Evolutionary conservation across 2,329 filamentous ascomycete genomes (phyloP).

Genomic region (Nemania sp.): DNA sequence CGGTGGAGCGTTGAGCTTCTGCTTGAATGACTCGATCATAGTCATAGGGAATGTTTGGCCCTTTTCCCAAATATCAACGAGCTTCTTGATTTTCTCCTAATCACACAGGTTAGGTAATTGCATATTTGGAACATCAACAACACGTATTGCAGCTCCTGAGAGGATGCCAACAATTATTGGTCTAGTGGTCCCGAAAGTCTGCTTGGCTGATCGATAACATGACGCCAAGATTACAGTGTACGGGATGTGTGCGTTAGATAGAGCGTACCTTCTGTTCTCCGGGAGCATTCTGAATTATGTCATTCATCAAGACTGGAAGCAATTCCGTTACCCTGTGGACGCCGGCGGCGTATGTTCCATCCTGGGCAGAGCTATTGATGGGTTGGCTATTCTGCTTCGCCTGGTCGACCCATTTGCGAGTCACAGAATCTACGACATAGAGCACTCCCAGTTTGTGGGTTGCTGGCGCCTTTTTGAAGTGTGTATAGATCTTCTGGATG

Average conservation of each 20-base stretch:
- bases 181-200: constrained; percentile 23
- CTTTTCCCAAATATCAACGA: constrained; percentile 98
- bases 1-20: constrained; percentile 69
- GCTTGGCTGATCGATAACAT: constrained; percentile 24
- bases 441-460: constrained; percentile 98
- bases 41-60: constrained; percentile 83
- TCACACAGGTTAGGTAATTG: constrained; percentile 51
- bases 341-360: constrained; percentile 92
- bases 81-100: constrained; percentile 94
- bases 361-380: constrained; percentile 77
- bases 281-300: constrained; percentile 85
- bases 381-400: constrained; percentile 84
- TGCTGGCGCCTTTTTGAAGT: constrained; percentile 91
- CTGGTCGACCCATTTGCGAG: constrained; percentile 96
- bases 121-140: constrained; percentile 38
- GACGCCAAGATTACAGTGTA: constrained; percentile 38
- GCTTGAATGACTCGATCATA: constrained; percentile 81
- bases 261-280: constrained; percentile 94
- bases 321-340: constrained; percentile 96
- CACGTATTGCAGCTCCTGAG: constrained; percentile 18
- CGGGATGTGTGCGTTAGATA: constrained; percentile 36
- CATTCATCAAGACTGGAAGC: constrained; percentile 91
- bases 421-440: constrained; percentile 99
- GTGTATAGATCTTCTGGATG: constrained; percentile 94
- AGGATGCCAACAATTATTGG: not conserved